phyloP scores from a whole-genome alignment of 495 filamentous ascomycete genomes.

The Penicillium macrosclerotiorum region DNA sequence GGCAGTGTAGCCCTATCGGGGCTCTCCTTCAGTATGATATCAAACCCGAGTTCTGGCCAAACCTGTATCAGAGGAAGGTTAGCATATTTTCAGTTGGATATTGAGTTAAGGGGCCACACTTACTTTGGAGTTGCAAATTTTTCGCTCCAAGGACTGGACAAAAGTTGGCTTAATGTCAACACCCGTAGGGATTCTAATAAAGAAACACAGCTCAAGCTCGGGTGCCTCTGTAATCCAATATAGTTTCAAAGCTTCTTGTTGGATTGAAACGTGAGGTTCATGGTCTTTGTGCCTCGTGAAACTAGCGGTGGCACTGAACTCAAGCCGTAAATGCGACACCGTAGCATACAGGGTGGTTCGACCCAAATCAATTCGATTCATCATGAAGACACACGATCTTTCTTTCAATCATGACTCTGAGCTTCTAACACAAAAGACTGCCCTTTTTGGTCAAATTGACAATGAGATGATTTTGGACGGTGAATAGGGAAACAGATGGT shows the following conservation, averaged over 20 bases:
- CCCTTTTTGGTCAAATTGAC: too few species aligned
- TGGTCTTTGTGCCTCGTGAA: background rate
- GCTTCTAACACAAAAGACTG: background rate
- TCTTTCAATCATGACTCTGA: background rate
- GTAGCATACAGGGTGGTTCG: constrained; percentile 5
- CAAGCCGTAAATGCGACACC: constrained; percentile 13
- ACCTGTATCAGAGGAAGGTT: constrained; percentile 15
- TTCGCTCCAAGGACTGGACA: constrained; percentile 17
- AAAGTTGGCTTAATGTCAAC: constrained; percentile 8
- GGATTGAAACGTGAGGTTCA: background rate
- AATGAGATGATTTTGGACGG: too few species aligned
- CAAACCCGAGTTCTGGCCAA: constrained; percentile 35
- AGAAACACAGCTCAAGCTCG: constrained; percentile 24
- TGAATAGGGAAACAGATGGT: too few species aligned
- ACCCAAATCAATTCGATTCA: constrained; percentile 23
- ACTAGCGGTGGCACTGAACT: constrained; percentile 9
- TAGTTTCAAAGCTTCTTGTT: constrained; percentile 7
- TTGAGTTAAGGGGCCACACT: background rate
- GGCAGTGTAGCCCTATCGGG: constrained; percentile 1
- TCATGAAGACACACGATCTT: constrained; percentile 1
- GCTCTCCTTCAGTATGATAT: constrained; percentile 22
- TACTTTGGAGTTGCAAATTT: constrained; percentile 30
- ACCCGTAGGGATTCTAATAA: constrained; percentile 6
- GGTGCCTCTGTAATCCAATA: constrained; percentile 35
- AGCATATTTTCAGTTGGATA: background rate